These are phyloP conservation scores for Fusarium cyanostomum DNA, from an alignment of 2,329 filamentous ascomycete genomes.

Conservation along the genomic window DNA sequence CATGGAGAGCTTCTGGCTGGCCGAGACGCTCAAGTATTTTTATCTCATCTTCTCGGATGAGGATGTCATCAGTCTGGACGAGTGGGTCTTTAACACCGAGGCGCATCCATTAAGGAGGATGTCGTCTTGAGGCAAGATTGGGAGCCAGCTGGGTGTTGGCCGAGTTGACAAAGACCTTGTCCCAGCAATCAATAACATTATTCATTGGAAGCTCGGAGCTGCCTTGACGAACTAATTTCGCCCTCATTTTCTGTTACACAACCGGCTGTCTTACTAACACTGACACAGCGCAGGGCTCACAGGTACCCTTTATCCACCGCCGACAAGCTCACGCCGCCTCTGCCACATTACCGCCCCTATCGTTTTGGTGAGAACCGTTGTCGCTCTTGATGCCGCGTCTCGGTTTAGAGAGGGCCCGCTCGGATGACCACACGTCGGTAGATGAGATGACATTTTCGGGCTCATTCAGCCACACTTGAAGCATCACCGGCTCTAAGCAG, in stretches of 20 bases:
- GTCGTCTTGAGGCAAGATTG: neutral
- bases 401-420: neutral
- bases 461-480: slow-evolving; percentile 2
- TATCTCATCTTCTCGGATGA: slow-evolving; percentile 76
- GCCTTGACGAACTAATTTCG: too few relatives aligned
- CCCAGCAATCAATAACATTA: neutral
- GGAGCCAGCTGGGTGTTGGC: too few relatives aligned
- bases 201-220: neutral
- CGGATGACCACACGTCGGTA: neutral
- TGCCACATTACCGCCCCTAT: neutral
- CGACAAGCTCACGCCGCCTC: neutral
- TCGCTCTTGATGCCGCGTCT: neutral
- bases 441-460: neutral
- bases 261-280: neutral
- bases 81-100: slow-evolving; percentile 71
- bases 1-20: slow-evolving; percentile 78
- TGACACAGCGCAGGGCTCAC: neutral
- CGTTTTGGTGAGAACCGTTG: fast-evolving
- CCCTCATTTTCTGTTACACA: too few relatives aligned
- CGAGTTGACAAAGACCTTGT: neutral
- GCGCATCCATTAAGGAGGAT: slow-evolving; percentile 56
- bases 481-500: neutral
- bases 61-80: slow-evolving; percentile 70
- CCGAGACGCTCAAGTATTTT: slow-evolving; percentile 80
- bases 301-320: neutral